Conservation (phyloP, 805 yeast species). For the Lachancea kluyveri region DNA sequence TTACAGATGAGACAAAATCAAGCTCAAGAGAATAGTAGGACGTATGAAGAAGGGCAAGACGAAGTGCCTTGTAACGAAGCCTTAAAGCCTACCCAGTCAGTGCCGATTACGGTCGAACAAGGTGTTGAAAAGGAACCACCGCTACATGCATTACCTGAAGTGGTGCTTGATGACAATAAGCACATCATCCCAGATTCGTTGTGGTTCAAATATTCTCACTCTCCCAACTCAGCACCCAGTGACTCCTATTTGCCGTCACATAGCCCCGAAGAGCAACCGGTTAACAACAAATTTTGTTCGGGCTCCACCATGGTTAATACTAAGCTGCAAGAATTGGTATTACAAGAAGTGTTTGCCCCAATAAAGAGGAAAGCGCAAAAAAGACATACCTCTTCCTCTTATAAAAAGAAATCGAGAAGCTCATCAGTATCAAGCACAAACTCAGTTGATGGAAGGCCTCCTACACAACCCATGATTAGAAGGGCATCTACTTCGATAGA, state of each 20-base stretch:
- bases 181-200: conserved; percentile 85
- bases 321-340: conserved; percentile 62
- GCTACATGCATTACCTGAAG: conserved; percentile 64
- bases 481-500: too few species aligned
- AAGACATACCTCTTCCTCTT: conserved; percentile 7
- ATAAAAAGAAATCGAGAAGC: conserved; percentile 1
- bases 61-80: too few species aligned
- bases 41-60: too few species aligned
- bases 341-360: conserved; percentile 60
- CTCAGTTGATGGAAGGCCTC: too few species aligned
- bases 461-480: too few species aligned
- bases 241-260: conserved; percentile 18
- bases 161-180: conserved; percentile 82
- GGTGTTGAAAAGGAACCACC: conserved; percentile 30
- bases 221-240: conserved; percentile 30
- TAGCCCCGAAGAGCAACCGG: conserved; percentile 2
- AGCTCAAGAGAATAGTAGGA: too few species aligned
- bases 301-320: conserved; percentile 62
- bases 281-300: conserved; percentile 9
- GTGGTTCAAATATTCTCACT: conserved; percentile 53
- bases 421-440: too few species aligned
- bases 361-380: conserved; percentile 6
- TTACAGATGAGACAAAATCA: too few species aligned
- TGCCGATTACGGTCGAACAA: too few species aligned
- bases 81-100: too few species aligned